A percentile compares a stretch with the other conserved stretches of the same genome.
Evolutionary conservation across 73 alveolate genomes (phyloP).

Genomic region (Paramecium octaurelia): DNA sequence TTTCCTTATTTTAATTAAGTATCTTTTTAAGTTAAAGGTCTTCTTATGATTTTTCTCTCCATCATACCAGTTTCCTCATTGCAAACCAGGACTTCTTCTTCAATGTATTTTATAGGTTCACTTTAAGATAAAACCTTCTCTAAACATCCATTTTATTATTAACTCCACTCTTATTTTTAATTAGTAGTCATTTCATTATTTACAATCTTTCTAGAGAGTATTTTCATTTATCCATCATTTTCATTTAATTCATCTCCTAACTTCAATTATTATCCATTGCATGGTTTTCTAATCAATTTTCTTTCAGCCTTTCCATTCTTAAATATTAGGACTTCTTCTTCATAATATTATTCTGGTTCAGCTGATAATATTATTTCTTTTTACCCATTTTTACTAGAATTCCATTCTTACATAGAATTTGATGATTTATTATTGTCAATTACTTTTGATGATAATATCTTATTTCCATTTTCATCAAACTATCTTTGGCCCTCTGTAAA

Average conservation of each 20-base stretch:
- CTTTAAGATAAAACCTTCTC: neutral
- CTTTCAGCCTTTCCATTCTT: slow-evolving; percentile 6
- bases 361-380: neutral
- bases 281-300: neutral
- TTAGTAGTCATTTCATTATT: neutral
- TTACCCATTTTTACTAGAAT: neutral
- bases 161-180: neutral
- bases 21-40: neutral
- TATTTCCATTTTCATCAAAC: neutral
- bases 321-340: neutral
- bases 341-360: neutral
- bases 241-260: neutral
- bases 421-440: neutral
- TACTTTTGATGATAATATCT: neutral
- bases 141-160: neutral
- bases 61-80: neutral
- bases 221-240: neutral
- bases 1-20: neutral
- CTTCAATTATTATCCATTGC: neutral
- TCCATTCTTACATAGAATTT: neutral
- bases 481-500: neutral
- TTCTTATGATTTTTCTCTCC: neutral
- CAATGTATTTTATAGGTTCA: neutral
- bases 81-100: neutral
- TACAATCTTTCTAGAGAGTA: neutral